A percentile compares a stretch with the other conserved stretches of the same genome.
Evolutionary conservation across 192 early-diverging fungal genomes (phyloP).

Genomic region (Diversispora eburnea): DNA sequence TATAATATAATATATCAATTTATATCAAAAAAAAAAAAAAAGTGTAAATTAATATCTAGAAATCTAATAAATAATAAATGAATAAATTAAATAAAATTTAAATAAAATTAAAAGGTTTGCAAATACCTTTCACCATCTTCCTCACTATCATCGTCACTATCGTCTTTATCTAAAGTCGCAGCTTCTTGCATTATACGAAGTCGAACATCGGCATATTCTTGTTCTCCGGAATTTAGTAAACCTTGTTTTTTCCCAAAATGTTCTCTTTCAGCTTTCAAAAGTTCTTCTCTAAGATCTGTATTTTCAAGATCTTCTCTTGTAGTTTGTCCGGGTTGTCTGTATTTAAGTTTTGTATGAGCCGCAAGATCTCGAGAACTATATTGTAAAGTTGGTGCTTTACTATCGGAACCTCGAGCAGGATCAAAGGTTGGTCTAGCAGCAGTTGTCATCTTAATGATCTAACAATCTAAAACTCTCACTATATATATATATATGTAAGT

Average conservation of each 20-base stretch:
- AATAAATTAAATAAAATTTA: no score
- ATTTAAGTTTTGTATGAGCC: conserved; percentile 75
- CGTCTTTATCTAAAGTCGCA: conserved; percentile 53
- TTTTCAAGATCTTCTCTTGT: conserved; percentile 53
- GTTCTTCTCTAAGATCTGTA: conserved; percentile 61
- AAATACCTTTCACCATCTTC: conserved; percentile 39
- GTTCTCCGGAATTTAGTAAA: conserved; percentile 4
- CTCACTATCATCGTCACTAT: conserved; percentile 54
- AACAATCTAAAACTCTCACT: no score
- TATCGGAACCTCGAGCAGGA: conserved; percentile 66
- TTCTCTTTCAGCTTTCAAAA: conserved; percentile 62
- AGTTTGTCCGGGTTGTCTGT: conserved; percentile 66
- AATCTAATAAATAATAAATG: no score
- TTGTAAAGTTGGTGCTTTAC: conserved; percentile 58
- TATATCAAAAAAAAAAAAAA: no score
- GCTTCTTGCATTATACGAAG: conserved; percentile 45
- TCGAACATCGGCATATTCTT: conserved; percentile 34
- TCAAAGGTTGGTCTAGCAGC: conserved; percentile 70
- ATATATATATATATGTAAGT: no score
- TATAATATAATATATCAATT: no score
- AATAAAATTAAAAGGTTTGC: background rate
- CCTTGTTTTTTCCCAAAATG: conserved; percentile 45
- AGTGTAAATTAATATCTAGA: no score
- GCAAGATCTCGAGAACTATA: conserved; percentile 68
- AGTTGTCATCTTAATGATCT: conserved; percentile 35